Base-by-base conservation (phyloP, 495 filamentous ascomycete species). In the Tuber microsphaerosporum region DNA sequence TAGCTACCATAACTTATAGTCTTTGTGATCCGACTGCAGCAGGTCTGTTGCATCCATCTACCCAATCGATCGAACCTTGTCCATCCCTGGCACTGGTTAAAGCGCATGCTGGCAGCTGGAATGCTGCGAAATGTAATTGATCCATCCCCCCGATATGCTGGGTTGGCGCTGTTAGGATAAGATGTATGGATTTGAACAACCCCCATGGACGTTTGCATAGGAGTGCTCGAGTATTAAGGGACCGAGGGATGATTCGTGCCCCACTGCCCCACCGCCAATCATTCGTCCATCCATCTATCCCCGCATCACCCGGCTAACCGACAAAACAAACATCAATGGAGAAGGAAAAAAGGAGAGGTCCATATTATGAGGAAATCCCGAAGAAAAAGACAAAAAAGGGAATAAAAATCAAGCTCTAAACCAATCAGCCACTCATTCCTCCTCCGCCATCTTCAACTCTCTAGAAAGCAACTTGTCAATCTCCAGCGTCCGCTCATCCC, bases 401-500 rank as follows among this genome's bases (percentile, higher is more conserved):
- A 12, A n/a, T 10, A 34, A 65, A 65, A 65, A 65, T 17, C 26
- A 14, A 34, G 26, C 14, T 26, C 26, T 76, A 34, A 61, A 44
- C 26, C 34, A 71, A 56, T 48, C 26, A 22, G 5, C 69, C 20
- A 45, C 46, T 43, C 44, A 74, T 69, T 70, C 72, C 69, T 69
- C 42, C 41, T 71, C 69, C 34, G n/a, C 45, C 2, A 12, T 37
- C 37, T 45, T 82, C 43, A 72, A 43, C 70, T 71, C 76, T 56
- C 80, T 81, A 79, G 85, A 85, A 20, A 79, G 6, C 51, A 80
- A 51, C 71, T 82, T 77, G 14, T 78, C 81, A 26, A 83, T 68
- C 48, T 84, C 82, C 74, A 84, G 83, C 10, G 75, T 75, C 71
- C 75, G 75, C 71, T 79, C 81, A 5, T 83, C 83, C 77, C 84